phyloP scores from a whole-genome alignment of 805 yeast species.

The Candida chauliodis region DNA sequence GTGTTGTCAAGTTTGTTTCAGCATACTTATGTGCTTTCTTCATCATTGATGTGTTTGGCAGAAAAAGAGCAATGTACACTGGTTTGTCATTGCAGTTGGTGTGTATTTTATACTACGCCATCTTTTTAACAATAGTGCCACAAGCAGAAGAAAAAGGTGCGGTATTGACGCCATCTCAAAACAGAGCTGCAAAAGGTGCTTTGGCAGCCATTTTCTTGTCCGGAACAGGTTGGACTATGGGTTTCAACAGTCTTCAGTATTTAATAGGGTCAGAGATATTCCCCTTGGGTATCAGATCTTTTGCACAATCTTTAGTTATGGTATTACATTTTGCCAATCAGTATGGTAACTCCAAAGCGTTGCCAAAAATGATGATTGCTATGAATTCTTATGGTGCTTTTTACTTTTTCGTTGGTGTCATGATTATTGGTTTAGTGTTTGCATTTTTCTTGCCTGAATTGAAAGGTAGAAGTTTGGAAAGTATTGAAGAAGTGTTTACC shows the following conservation, averaged over 20 bases:
- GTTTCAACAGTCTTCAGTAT: slow-evolving; percentile 54
- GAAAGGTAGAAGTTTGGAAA: slow-evolving; percentile 44
- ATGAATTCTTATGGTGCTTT: slow-evolving; percentile 48
- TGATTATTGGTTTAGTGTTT: slow-evolving; percentile 37
- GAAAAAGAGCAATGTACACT: slow-evolving; percentile 43
- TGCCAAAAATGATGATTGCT: slow-evolving; percentile 45
- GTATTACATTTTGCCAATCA: slow-evolving; percentile 52
- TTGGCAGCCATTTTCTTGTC: slow-evolving; percentile 44
- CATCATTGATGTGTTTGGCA: slow-evolving; percentile 48
- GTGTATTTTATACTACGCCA: slow-evolving; percentile 43
- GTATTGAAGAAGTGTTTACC: slow-evolving; percentile 46
- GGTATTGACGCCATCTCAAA: slow-evolving; percentile 25
- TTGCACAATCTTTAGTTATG: slow-evolving; percentile 50
- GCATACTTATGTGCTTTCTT: slow-evolving; percentile 49
- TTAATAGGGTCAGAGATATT: slow-evolving; percentile 51
- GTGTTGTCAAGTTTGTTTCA: slow-evolving; percentile 46
- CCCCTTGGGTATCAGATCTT: slow-evolving; percentile 45
- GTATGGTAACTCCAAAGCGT: slow-evolving; percentile 50
- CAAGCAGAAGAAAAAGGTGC: slow-evolving; percentile 29
- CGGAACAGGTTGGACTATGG: slow-evolving; percentile 56
- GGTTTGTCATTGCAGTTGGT: slow-evolving; percentile 45
- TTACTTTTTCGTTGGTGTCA: slow-evolving; percentile 44
- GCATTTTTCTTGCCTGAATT: slow-evolving; percentile 46
- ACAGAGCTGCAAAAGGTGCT: slow-evolving; percentile 43
- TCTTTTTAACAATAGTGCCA: slow-evolving; percentile 44